Evolutionary conservation across 2,329 filamentous ascomycete species (phyloP), one percentile per base, ranked within the genome.

Genomic region (Sclerotinia subarctica): DNA sequence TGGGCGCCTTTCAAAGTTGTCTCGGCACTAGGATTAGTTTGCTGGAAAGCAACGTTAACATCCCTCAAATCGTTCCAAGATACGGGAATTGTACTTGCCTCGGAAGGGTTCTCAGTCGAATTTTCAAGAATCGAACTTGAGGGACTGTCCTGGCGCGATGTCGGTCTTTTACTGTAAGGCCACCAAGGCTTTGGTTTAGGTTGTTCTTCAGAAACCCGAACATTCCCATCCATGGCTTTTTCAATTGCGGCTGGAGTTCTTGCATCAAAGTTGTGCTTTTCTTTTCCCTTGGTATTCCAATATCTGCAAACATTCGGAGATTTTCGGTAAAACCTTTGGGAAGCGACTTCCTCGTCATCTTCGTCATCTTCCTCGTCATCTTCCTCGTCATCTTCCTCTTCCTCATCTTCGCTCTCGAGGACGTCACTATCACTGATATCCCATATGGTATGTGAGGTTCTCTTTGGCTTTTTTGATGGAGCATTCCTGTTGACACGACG

Each of bases 211-310:
- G 29, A n/a, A 8, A 26, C 5, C 10, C 32, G 32, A 38, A 8
- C 3, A 21, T 1, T 21, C 8, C 19, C 46, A 19, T 4, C 29
- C 32, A 3, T 15, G 17, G n/a, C n/a, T 21, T 42, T 63, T 17
- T 63, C 46, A 21, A 51, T 52, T 11, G 2, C 5, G 51, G 1
- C 19, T 63, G 32, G 21, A 51, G 59, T 38, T 51, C 47, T 63
- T 38, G 47, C 59, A 15, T 63, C 59, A 17, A 51, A 21, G 3
- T 63, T 51, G n/a, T 63, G 32, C 59, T 63, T 63, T 38, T 51
- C n/a, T 42, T 15, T 38, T 19, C 59, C 59, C 46, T 63, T 63
- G 8, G 47, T 63, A 10, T 26, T 51, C 59, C 59, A 63, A 32
- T 63, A 63, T 13, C 17, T 5, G n/a, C 19, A 63, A 42, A 63